These are phyloP conservation scores for Naumovozyma castellii DNA, from an alignment of 805 yeast genomes.

Conservation along the genomic window DNA sequence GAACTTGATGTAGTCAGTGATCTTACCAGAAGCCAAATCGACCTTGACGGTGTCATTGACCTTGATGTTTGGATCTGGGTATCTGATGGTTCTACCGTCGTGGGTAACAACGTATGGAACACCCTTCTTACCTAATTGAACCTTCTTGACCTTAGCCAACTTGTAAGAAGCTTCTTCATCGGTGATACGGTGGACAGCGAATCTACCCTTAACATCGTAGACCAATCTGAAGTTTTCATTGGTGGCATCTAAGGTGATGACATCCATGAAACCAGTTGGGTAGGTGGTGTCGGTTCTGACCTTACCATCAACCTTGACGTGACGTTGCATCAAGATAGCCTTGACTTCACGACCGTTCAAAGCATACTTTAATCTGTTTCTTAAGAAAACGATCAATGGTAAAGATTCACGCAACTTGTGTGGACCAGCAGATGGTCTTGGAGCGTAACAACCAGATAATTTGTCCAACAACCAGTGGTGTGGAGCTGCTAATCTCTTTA, in stretches of 20 bases:
- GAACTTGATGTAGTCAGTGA: conserved; percentile 78
- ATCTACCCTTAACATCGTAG: conserved; percentile 98
- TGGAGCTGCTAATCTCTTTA: conserved; percentile 99
- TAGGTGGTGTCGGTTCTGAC: conserved; percentile 97
- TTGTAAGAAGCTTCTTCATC: conserved; percentile 98
- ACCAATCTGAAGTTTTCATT: conserved; percentile 98
- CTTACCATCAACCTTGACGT: conserved; percentile 97
- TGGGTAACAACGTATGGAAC: conserved; percentile 98
- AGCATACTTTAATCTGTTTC: conserved; percentile 98
- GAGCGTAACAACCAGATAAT: conserved; percentile 98
- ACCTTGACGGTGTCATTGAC: conserved; percentile 97
- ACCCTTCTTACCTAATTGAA: conserved; percentile 96
- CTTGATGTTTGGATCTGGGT: conserved; percentile 96
- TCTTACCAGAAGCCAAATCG: conserved; percentile 93
- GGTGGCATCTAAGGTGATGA: conserved; percentile 93
- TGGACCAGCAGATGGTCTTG: conserved; percentile 99
- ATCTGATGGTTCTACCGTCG: conserved; percentile 99
- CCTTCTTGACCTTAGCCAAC: conserved; percentile 96
- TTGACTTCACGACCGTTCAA: conserved; percentile 98
- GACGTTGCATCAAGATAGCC: conserved; percentile 97
- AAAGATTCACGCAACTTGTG: conserved; percentile 97
- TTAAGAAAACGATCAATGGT: conserved; percentile 91
- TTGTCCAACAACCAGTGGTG: conserved; percentile 99
- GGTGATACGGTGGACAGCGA: conserved; percentile 98
- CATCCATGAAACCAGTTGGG: conserved; percentile 99